Conservation (phyloP, 371 early-diverging fungal genomes). For the Gilbertella persicaria region DNA sequence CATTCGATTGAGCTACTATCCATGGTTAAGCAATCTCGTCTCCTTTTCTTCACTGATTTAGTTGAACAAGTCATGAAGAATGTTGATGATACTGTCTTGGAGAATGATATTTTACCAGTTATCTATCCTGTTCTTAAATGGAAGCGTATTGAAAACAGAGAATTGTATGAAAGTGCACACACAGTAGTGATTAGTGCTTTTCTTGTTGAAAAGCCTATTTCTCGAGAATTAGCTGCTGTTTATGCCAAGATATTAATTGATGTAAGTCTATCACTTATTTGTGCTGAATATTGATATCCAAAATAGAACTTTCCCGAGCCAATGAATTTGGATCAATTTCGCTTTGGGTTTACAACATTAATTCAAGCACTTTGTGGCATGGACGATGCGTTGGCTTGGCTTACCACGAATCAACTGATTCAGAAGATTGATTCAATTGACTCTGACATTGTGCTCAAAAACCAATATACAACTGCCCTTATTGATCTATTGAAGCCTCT, state of each 20-base stretch:
- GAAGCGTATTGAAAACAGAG: constrained; percentile 46
- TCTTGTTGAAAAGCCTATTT: constrained; percentile 48
- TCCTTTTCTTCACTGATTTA: constrained; percentile 55
- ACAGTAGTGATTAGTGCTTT: constrained; percentile 59
- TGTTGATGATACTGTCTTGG: constrained; percentile 50
- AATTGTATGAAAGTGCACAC: constrained; percentile 66
- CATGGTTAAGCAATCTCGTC: constrained; percentile 43
- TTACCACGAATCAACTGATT: constrained; percentile 53
- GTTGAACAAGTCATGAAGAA: constrained; percentile 53
- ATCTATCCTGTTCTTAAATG: constrained; percentile 61
- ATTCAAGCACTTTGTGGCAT: constrained; percentile 57
- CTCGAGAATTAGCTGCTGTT: constrained; percentile 47
- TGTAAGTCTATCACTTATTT: constrained; percentile 25
- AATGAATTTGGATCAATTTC: constrained; percentile 60
- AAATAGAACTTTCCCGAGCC: constrained; percentile 55
- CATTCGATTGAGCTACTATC: constrained; percentile 31
- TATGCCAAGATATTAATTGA: constrained; percentile 52
- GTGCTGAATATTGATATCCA: neutral
- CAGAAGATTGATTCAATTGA: constrained; percentile 37
- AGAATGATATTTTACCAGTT: constrained; percentile 51
- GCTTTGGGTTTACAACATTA: constrained; percentile 61
- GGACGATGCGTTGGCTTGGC: constrained; percentile 65
- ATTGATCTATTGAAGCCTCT: constrained; percentile 50
- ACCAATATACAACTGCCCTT: constrained; percentile 34
- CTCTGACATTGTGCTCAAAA: constrained; percentile 23